Evolutionary conservation across 2,329 filamentous ascomycete species (phyloP), one percentile per base, ranked within the genome.

Genomic region (Hypoxylon sp.): DNA sequence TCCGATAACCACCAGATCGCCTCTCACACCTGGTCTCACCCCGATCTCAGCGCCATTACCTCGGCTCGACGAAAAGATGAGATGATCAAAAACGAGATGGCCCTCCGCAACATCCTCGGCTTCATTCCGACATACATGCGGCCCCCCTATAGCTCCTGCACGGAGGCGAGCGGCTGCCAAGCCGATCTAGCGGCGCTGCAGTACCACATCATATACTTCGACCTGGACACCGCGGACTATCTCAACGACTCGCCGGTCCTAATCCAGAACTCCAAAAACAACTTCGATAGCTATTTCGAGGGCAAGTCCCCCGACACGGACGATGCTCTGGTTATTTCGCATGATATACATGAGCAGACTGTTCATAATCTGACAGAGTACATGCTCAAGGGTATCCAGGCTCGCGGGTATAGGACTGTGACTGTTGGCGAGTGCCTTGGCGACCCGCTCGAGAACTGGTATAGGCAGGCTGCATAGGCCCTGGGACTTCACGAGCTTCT

Each of bases 161-260:
- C 74, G 48, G 62, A 64, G 7, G 72, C 60, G 5, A 80, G 71
- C 44, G 72, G 72, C 12, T 74, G 79, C 64, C 71, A 77, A 42
- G 66, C 69, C 2, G 71, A 78, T 28, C 69, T 82, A 69, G 72
- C 67, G 2, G 68, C 69, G 22, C 73, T 87, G 26, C 84, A 83
- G 40, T 89, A 88, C 75, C 85, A 88, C 71, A 75, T 87, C 66
- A 79, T 84, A 62, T 85, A 84, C 71, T 85, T 84, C 69, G 83
- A 87, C 71, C 75, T 89, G 11, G 87, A 89, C 72, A 89, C 87
- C 14, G 84, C 87, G 66, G 87, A 89, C 75, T 89, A 86, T 72
- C 78, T 85, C 70, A 82, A 87, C 69, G 79, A 82, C 60, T 77
- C 77, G 7, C 80, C 84, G 1, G 70, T 68, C 12, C 70, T 77